Evolutionary conservation across 192 early-diverging fungal genomes (phyloP).

Genomic region (Entomortierella beljakovae): DNA sequence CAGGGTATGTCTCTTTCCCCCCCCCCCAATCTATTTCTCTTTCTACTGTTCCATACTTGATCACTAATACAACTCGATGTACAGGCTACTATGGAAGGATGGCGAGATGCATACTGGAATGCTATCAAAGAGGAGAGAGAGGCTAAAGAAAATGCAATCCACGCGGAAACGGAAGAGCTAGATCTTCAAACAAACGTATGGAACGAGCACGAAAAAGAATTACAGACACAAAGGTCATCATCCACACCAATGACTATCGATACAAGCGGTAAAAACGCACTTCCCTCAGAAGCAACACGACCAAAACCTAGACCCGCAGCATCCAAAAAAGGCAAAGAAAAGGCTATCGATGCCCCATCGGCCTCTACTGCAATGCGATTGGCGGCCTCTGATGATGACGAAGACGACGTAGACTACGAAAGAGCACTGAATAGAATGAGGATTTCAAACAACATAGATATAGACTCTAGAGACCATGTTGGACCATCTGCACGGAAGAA

Average conservation of each 20-base stretch:
- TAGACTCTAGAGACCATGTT: neutral
- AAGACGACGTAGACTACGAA: constrained; percentile 20
- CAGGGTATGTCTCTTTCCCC: constrained; percentile 24
- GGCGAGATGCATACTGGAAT: constrained; percentile 45
- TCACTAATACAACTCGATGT: neutral
- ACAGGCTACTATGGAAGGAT: constrained; percentile 41
- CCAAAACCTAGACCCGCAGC: neutral
- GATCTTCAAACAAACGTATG: constrained; percentile 19
- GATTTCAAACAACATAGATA: constrained; percentile 26
- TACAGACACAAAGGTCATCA: neutral
- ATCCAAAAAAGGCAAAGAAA: constrained; percentile 36
- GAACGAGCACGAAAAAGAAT: constrained; percentile 13
- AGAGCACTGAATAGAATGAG: constrained; percentile 29
- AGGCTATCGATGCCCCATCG: constrained; percentile 7
- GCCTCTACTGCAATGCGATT: constrained; percentile 34
- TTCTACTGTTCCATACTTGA: neutral
- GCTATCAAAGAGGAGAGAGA: neutral
- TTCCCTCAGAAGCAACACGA: constrained; percentile 1
- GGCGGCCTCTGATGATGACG: constrained; percentile 36
- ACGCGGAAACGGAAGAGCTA: constrained; percentile 2
- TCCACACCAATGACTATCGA: neutral
- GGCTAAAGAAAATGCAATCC: constrained; percentile 3
- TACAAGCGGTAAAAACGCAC: neutral
- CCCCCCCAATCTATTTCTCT: neutral
- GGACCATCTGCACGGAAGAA: neutral